Conservation (phyloP, 1,139 yeast genomes). For the Saccharomyces hybrid region DNA sequence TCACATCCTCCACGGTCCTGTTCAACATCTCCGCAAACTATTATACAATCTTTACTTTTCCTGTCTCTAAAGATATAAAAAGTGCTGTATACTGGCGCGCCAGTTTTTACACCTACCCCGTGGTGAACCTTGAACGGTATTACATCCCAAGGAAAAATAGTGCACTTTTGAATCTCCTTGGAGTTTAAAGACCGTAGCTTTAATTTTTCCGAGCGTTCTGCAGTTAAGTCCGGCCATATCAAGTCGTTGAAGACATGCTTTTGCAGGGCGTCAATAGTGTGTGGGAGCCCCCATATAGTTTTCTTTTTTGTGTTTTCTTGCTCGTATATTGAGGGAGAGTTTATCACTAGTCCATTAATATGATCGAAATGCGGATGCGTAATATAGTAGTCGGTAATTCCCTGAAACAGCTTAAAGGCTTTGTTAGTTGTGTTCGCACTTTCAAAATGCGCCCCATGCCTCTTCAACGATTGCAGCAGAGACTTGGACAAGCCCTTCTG, state of each 20-base stretch:
- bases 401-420: too few species aligned
- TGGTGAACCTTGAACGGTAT: constrained; percentile 18
- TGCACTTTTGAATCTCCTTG: neutral
- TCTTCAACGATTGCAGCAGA: neutral
- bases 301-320: constrained; percentile 28
- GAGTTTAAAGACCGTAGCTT: neutral
- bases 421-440: too few species aligned
- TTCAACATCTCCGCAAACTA: constrained; percentile 51
- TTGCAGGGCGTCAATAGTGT: constrained; percentile 48
- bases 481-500: constrained; percentile 11
- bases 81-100: constrained; percentile 35
- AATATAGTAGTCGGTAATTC: constrained; percentile 42
- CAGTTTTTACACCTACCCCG: constrained; percentile 11
- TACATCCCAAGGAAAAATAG: constrained; percentile 18
- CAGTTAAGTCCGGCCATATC: constrained; percentile 63
- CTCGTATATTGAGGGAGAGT: constrained; percentile 52
- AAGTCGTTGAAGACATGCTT: constrained; percentile 61
- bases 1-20: constrained; percentile 7
- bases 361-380: constrained; percentile 89
- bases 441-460: too few species aligned
- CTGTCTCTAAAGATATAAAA: constrained; percentile 46
- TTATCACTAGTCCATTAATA: constrained; percentile 57
- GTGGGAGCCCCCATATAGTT: constrained; percentile 45
- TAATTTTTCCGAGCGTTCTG: neutral
- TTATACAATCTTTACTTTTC: constrained; percentile 33